A percentile compares a stretch with the other conserved stretches of the same genome.
Conservation (phyloP, 139 green algal genomes). For the Pedinophyceae sp. region DNA sequence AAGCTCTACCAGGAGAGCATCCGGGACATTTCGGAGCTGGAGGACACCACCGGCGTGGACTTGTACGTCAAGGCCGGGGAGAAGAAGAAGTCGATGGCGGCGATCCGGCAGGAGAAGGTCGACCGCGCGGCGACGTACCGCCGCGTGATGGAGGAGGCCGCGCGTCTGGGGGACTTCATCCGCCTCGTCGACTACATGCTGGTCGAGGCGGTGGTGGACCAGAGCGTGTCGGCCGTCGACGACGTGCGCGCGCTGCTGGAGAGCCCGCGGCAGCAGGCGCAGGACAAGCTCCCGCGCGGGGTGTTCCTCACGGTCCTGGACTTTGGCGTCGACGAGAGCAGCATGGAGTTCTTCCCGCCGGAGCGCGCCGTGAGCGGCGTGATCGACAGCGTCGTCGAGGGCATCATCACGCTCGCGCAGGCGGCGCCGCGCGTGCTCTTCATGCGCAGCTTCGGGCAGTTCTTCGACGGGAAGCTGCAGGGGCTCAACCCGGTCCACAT, state of each 20-base stretch:
- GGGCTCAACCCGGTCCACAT: slow-evolving; percentile 40
- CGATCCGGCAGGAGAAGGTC: slow-evolving; percentile 54
- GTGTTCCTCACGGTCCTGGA: slow-evolving; percentile 43
- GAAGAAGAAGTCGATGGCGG: slow-evolving; percentile 21
- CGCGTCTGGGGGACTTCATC: slow-evolving; percentile 52
- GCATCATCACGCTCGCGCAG: slow-evolving; percentile 15
- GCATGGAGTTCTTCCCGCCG: slow-evolving; percentile 42
- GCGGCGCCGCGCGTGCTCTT: slow-evolving; percentile 42
- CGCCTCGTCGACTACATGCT: slow-evolving; percentile 59
- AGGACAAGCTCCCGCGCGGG: slow-evolving; percentile 40
- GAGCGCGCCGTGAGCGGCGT: slow-evolving; percentile 30
- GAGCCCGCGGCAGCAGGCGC: slow-evolving; percentile 11
- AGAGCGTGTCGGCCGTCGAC: slow-evolving; percentile 1
- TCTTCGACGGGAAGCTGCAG: slow-evolving; percentile 47
- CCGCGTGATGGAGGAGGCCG: slow-evolving; percentile 48
- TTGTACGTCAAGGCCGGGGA: slow-evolving; percentile 15
- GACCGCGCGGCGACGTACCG: slow-evolving; percentile 44
- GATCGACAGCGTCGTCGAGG: slow-evolving; percentile 44
- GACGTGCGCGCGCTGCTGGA: slow-evolving; percentile 29
- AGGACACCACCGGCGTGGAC: slow-evolving; percentile 62
- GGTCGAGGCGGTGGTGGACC: slow-evolving; percentile 18
- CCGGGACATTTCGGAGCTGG: slow-evolving; percentile 40
- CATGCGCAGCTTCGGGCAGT: slow-evolving; percentile 44
- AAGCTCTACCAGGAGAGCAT: slow-evolving; percentile 50
- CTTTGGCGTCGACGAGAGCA: slow-evolving; percentile 28